A percentile compares a stretch with the other conserved stretches of the same genome.
phyloP scores from a whole-genome alignment of 805 yeast species.

The Scheffersomyces stipitis region DNA sequence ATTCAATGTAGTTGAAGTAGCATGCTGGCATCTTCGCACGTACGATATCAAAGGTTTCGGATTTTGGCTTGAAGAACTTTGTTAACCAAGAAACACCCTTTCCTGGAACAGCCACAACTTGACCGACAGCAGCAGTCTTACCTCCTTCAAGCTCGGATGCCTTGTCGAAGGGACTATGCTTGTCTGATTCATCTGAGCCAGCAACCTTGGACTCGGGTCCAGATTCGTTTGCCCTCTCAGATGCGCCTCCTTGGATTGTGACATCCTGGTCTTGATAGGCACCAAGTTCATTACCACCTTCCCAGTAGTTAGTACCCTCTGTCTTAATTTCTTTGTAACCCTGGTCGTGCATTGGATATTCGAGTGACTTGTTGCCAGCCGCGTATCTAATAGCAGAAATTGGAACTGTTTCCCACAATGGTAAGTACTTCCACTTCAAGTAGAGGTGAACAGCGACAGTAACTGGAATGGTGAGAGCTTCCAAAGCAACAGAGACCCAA shows the following conservation, averaged over 20 bases:
- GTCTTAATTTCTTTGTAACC: constrained; percentile 58
- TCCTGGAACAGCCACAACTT: constrained; percentile 16
- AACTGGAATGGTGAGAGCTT: constrained; percentile 55
- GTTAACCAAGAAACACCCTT: constrained; percentile 29
- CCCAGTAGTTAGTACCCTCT: constrained; percentile 50
- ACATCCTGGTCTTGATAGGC: too few relatives aligned
- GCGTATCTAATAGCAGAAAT: constrained; percentile 56
- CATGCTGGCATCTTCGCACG: constrained; percentile 45
- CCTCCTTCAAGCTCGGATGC: constrained; percentile 2
- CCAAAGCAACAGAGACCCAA: constrained; percentile 77
- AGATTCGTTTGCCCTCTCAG: constrained; percentile 1
- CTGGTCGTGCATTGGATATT: constrained; percentile 65
- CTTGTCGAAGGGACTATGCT: constrained; percentile 3
- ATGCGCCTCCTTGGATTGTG: not conserved
- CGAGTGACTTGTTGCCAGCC: constrained; percentile 39
- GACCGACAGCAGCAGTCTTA: constrained; percentile 5
- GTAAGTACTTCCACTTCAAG: constrained; percentile 57
- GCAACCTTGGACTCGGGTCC: too few relatives aligned
- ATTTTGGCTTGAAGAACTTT: constrained; percentile 48
- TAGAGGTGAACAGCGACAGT: constrained; percentile 62
- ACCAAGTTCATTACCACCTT: constrained; percentile 44
- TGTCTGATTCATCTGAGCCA: constrained; percentile 7
- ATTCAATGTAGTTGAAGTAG: constrained; percentile 41
- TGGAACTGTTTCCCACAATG: constrained; percentile 69
- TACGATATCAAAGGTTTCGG: constrained; percentile 46